A percentile compares a stretch with the other conserved stretches of the same genome.
Conservation (phyloP, 1,284 basidiomycete species). For the Cystobasidium pallidum region DNA sequence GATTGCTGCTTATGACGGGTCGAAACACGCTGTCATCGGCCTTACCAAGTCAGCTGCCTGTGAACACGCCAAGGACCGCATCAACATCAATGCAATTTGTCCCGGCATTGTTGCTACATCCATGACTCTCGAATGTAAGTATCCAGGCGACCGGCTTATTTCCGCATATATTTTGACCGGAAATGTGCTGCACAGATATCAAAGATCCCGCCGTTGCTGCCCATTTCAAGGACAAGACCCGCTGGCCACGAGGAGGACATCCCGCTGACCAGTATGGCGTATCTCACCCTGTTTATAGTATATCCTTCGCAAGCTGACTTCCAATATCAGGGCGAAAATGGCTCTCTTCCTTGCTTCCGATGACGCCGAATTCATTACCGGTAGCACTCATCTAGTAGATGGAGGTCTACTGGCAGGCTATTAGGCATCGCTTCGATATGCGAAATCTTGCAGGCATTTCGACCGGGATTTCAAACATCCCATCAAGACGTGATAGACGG, state of each 20-base stretch:
- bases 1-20: conserved; percentile 30
- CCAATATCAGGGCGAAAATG: conserved; percentile 19
- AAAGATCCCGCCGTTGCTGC: conserved; percentile 34
- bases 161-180: background rate
- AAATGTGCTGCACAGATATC: conserved; percentile 5
- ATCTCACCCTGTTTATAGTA: too few relatives aligned
- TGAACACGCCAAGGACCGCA: conserved; percentile 37
- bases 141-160: too few relatives aligned
- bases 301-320: background rate
- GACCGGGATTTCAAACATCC: background rate
- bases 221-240: conserved; percentile 38
- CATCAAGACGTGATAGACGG: too few relatives aligned
- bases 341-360: conserved; percentile 36
- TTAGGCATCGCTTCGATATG: background rate
- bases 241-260: conserved; percentile 29
- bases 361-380: conserved; percentile 38
- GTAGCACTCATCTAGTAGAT: conserved; percentile 35
- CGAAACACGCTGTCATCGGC: conserved; percentile 37
- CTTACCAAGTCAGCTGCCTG: conserved; percentile 30
- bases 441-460: background rate
- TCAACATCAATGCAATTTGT: conserved; percentile 35
- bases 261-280: conserved; percentile 24
- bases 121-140: conserved; percentile 36
- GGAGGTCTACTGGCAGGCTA: conserved; percentile 38
- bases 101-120: conserved; percentile 39